Evolutionary conservation across 352 stramenopile species (phyloP).

Genomic region (Blastocystis sp.): DNA sequence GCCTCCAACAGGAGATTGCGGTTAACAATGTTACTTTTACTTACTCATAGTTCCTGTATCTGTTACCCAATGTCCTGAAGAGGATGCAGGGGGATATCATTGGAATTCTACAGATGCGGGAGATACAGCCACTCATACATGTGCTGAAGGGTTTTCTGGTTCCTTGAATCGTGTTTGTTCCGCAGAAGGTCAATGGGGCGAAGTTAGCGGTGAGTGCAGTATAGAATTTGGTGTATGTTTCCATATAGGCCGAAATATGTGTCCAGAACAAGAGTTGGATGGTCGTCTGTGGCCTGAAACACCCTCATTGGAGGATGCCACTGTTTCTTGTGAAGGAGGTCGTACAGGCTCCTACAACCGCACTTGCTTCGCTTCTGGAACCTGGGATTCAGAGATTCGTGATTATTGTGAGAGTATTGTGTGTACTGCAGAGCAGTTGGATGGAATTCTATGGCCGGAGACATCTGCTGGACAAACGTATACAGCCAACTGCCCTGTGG

Average conservation of each 20-base stretch:
- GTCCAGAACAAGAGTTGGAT: not conserved
- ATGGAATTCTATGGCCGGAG: not conserved
- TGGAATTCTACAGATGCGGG: conserved; percentile 20
- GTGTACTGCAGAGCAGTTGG: not conserved
- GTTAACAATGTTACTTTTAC: not conserved
- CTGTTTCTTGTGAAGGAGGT: conserved; percentile 30
- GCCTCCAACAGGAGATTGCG: not conserved
- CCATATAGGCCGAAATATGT: not conserved
- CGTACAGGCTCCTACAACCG: not conserved
- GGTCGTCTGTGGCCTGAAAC: conserved; percentile 16
- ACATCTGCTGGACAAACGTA: not conserved
- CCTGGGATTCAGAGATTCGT: not conserved
- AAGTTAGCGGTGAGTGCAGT: not conserved
- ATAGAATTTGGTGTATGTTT: not conserved
- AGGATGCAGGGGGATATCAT: not conserved
- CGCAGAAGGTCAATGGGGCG: not conserved
- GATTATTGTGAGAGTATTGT: not conserved
- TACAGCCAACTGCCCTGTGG: not conserved
- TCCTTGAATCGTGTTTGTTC: not conserved
- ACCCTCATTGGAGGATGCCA: not conserved
- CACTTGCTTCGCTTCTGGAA: not conserved
- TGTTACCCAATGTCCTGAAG: not conserved
- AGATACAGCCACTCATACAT: not conserved
- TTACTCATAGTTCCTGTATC: not conserved
- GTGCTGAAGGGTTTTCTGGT: not conserved